Conservation (phyloP, 1,284 basidiomycete species). For the Puccinia hordei region DNA sequence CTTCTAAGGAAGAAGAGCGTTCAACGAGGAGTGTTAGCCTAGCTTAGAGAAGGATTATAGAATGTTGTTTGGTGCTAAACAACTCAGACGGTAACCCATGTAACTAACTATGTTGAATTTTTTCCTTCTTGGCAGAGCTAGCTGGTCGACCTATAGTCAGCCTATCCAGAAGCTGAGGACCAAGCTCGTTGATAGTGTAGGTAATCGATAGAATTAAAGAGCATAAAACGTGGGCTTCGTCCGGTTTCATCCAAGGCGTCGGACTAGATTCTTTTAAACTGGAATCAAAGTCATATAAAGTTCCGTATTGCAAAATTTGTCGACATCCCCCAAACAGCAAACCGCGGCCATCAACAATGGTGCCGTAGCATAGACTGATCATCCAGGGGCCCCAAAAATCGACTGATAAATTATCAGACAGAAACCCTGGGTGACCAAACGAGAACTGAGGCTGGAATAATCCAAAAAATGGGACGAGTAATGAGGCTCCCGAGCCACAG, state of each 20-base stretch:
- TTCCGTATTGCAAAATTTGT: slow-evolving; percentile 1
- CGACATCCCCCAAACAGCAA: slow-evolving; percentile 29
- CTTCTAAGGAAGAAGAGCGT: not conserved
- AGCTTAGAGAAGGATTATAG: not conserved
- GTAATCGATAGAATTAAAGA: slow-evolving; percentile 39
- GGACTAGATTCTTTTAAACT: not conserved
- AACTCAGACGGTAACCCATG: not conserved
- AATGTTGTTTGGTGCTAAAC: not conserved
- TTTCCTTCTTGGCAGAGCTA: not conserved
- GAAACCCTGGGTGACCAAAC: slow-evolving; percentile 41
- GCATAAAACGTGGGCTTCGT: slow-evolving; percentile 44
- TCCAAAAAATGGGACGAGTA: slow-evolving; percentile 46
- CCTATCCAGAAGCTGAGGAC: slow-evolving; percentile 2
- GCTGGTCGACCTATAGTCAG: not conserved
- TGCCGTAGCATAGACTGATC: slow-evolving; percentile 39
- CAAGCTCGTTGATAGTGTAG: slow-evolving; percentile 35
- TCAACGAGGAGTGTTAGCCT: not conserved
- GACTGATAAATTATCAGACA: slow-evolving; percentile 30
- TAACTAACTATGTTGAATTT: not conserved
- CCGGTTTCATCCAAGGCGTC: slow-evolving; percentile 30
- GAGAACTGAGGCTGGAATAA: slow-evolving; percentile 41
- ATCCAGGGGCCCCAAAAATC: slow-evolving; percentile 47
- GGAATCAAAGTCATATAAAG: not conserved
- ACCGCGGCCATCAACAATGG: slow-evolving; percentile 45
- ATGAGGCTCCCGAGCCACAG: slow-evolving; percentile 45